Evolutionary conservation across 163 green algal species (phyloP).

Genomic region (Coccomyxa subellipsoidea): DNA sequence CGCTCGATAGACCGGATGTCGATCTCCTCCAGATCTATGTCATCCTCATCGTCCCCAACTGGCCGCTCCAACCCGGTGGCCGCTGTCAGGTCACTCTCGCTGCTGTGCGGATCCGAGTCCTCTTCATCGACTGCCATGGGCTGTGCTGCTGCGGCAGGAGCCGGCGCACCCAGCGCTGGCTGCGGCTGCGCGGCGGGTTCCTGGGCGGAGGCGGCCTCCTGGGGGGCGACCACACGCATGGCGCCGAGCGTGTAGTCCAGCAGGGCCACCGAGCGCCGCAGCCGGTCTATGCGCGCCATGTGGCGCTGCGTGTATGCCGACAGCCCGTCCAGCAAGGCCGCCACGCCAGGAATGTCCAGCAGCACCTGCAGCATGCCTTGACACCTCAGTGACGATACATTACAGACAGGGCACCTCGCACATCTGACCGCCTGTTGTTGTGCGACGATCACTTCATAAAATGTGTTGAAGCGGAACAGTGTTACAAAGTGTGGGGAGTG

Average conservation of each 20-base stretch:
- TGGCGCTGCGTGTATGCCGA: constrained; percentile 84
- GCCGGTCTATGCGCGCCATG: constrained; percentile 58
- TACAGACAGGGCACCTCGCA: not conserved
- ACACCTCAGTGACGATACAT: not conserved
- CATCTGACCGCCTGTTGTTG: too few relatives aligned
- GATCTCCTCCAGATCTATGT: constrained; percentile 2
- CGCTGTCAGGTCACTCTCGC: not conserved
- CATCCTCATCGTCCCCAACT: not conserved
- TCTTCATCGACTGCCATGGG: not conserved
- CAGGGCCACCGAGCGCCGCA: constrained; percentile 76
- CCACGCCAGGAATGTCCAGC: constrained; percentile 46
- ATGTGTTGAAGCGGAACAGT: too few relatives aligned
- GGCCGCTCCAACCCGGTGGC: not conserved
- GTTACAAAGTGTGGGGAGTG: too few relatives aligned
- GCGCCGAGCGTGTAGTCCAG: constrained; percentile 82
- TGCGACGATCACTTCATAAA: not conserved
- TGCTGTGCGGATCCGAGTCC: not conserved
- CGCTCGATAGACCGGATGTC: not conserved
- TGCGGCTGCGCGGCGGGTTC: not conserved
- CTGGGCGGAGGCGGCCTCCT: not conserved
- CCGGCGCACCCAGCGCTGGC: not conserved
- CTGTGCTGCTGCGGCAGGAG: not conserved
- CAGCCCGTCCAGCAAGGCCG: constrained; percentile 68
- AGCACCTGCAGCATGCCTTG: constrained; percentile 33
- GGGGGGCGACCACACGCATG: not conserved